Percentiles rank a stretch among this genome's conserved stretches.
Evolutionary conservation across 192 early-diverging fungal genomes (phyloP).

Genomic region (Allomyces macrogynus): DNA sequence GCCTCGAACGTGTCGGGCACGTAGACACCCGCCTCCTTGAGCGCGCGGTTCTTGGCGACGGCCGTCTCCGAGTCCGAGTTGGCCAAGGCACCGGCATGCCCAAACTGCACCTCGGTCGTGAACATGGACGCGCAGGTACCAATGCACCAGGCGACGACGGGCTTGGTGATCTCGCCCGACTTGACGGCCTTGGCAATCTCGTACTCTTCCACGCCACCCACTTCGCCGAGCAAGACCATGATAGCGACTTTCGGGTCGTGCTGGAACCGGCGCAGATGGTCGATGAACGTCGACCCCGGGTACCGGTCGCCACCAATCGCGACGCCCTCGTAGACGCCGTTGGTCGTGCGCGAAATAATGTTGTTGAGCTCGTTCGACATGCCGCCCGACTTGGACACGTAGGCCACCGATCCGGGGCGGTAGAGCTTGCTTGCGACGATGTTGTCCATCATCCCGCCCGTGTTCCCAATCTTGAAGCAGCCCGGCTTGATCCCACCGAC

Average conservation of each 20-base stretch:
- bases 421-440: slow-evolving; percentile 95
- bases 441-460: slow-evolving; percentile 99
- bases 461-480: slow-evolving; percentile 99
- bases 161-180: slow-evolving; percentile 79
- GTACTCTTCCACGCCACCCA: slow-evolving; percentile 97
- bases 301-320: slow-evolving; percentile 98
- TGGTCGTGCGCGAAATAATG: slow-evolving; percentile 85
- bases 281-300: slow-evolving; percentile 94
- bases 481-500: slow-evolving; percentile 99
- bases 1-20: slow-evolving; percentile 95
- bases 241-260: slow-evolving; percentile 83
- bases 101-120: slow-evolving; percentile 95
- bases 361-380: slow-evolving; percentile 99
- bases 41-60: slow-evolving; percentile 80
- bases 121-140: slow-evolving; percentile 99
- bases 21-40: slow-evolving; percentile 65
- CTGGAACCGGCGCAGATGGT: slow-evolving; percentile 90
- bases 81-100: slow-evolving; percentile 91
- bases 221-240: slow-evolving; percentile 85
- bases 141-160: slow-evolving; percentile 98
- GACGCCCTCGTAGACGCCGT: slow-evolving; percentile 97
- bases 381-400: slow-evolving; percentile 96
- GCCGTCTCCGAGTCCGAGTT: slow-evolving; percentile 92
- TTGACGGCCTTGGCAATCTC: slow-evolving; percentile 76
- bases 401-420: slow-evolving; percentile 85